Evolutionary conservation across 345 rosid genomes (phyloP).

Genomic region (Cardiospermum halicacabum): DNA sequence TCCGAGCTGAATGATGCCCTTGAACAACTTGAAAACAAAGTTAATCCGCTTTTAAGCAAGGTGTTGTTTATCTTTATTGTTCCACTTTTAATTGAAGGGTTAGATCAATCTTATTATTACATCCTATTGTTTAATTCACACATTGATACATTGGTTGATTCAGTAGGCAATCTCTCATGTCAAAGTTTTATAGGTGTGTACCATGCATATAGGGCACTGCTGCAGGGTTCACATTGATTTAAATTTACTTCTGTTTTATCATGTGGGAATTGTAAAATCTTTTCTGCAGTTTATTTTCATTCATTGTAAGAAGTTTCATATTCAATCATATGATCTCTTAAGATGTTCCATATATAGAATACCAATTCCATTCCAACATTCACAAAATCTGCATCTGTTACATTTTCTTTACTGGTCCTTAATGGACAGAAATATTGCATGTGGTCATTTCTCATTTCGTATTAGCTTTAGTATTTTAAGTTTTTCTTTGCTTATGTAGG

Average conservation of each 20-base stretch:
- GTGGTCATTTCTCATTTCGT: background rate
- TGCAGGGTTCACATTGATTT: background rate
- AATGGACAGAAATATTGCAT: background rate
- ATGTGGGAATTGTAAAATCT: background rate
- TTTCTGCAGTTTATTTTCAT: background rate
- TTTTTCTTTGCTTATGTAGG: conserved; percentile 31
- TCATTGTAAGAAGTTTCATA: background rate
- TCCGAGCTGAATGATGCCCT: conserved; percentile 71
- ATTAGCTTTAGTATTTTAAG: conserved; percentile 9
- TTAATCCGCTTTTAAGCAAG: conserved; percentile 66
- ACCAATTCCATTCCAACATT: background rate
- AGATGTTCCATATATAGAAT: background rate
- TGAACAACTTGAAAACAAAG: conserved; percentile 62
- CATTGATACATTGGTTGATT: background rate
- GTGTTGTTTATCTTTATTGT: conserved; percentile 28
- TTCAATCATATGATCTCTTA: background rate
- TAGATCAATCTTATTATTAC: background rate
- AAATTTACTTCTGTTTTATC: background rate
- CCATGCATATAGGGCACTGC: background rate
- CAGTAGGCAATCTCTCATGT: background rate
- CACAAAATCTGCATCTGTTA: background rate
- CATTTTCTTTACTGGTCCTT: background rate
- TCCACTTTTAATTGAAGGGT: conserved; percentile 1
- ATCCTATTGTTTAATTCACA: background rate
- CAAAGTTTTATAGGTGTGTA: background rate